Conservation (phyloP, 306 rosid genomes). For the Albizia julibrissin region DNA sequence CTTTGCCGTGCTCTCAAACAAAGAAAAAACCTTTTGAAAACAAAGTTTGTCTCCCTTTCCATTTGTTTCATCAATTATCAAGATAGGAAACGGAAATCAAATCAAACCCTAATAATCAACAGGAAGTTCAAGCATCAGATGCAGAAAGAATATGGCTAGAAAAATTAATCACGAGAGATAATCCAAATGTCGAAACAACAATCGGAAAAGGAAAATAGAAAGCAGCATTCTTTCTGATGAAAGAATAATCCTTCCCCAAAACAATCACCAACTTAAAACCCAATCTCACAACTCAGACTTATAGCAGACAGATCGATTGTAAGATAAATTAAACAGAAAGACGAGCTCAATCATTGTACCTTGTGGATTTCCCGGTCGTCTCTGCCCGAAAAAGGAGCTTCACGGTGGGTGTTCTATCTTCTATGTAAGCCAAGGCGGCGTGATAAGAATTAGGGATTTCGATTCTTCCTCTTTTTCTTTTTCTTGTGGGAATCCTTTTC, state of each 20-base stretch:
- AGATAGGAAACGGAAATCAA: not conserved
- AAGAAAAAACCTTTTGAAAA: not conserved
- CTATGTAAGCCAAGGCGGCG: not conserved
- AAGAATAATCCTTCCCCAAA: not conserved
- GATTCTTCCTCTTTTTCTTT: too few species aligned
- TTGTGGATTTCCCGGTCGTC: not conserved
- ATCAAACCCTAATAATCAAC: constrained; percentile 35
- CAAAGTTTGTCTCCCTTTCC: not conserved
- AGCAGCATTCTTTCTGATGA: not conserved
- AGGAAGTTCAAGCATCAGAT: not conserved
- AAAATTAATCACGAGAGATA: not conserved
- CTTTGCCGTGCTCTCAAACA: not conserved
- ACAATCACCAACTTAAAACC: not conserved
- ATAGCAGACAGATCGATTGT: not conserved
- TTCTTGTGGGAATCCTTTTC: too few species aligned
- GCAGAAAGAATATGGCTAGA: not conserved
- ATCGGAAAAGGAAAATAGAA: not conserved
- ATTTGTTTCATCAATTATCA: not conserved
- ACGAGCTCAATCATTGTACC: not conserved
- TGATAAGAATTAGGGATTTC: not conserved
- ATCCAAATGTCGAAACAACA: not conserved
- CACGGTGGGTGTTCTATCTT: not conserved
- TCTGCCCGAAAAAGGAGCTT: not conserved
- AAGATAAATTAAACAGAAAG: not conserved
- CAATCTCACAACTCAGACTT: not conserved